Conservation (phyloP, 129 eudicot genomes). For the Flaveria sonorensis region DNA sequence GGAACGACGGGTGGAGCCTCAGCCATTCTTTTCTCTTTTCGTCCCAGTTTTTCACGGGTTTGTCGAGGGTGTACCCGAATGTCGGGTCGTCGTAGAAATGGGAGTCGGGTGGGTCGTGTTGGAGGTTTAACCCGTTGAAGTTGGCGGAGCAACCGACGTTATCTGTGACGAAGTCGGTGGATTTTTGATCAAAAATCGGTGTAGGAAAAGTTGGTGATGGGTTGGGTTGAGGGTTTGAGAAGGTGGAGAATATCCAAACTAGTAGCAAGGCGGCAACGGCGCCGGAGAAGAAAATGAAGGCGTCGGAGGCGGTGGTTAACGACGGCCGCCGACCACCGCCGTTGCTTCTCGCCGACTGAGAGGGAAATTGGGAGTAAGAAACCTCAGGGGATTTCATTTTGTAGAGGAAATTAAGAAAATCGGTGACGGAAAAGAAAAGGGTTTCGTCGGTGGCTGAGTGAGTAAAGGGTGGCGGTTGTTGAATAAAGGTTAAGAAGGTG, state of each 20-base stretch:
- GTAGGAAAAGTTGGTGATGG: neutral
- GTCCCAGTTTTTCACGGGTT: slow-evolving; percentile 60
- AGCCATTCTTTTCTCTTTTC: slow-evolving; percentile 66
- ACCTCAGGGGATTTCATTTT: slow-evolving; percentile 51
- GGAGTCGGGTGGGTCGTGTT: slow-evolving; percentile 53
- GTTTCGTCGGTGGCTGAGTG: slow-evolving; percentile 31
- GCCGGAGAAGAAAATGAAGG: slow-evolving; percentile 44
- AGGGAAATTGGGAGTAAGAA: slow-evolving; percentile 36
- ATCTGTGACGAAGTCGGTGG: slow-evolving; percentile 8
- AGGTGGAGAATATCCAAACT: slow-evolving; percentile 58
- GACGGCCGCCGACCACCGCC: slow-evolving; percentile 29
- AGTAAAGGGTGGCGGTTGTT: slow-evolving; percentile 2
- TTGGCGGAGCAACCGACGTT: neutral
- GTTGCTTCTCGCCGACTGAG: slow-evolving; percentile 34
- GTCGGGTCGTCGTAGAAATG: slow-evolving; percentile 58
- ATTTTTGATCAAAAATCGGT: slow-evolving; percentile 33
- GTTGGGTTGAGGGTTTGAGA: slow-evolving; percentile 37
- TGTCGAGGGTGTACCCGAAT: slow-evolving; percentile 35
- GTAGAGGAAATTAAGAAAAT: neutral
- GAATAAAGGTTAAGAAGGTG: slow-evolving; percentile 26
- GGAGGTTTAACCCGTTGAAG: slow-evolving; percentile 15
- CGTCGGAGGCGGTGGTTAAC: slow-evolving; percentile 37
- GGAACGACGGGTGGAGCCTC: slow-evolving; percentile 53
- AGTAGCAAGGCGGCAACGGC: slow-evolving; percentile 50
- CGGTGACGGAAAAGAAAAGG: neutral